Base-by-base conservation (phyloP, 768 basidiomycete genomes). In the Auriscalpium vulgare region DNA sequence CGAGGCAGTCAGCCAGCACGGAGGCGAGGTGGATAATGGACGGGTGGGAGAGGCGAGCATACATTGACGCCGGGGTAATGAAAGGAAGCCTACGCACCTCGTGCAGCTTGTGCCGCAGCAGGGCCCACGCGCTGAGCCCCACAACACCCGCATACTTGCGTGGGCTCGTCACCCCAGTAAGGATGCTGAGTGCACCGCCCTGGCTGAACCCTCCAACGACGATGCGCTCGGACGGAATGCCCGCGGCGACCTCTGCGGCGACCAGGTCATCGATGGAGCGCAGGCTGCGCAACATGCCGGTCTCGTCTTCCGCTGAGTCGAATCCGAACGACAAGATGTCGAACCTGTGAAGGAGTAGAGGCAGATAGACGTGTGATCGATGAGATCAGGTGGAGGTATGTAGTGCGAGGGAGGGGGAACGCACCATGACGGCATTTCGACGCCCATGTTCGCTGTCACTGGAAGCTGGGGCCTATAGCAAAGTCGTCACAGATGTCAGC, bases 131-230 rank as follows among this genome's bases (percentile, higher is more conserved):
- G 60, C 89, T 92, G 60, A 95, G 73, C 6, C 80, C 77, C 16
- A 77, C 80, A 53, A 92, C 66, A 4, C 91, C 92, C 2, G 78
- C 91, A 14, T 94, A 74, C 62, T 83, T 84, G 57, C 80, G 73
- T 60, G 83, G 81, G 3, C 74, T 75, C 2, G 82, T 87, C 56
- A 95, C 72, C 8, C 83, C 91, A 4, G 84, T 82, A 50, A 94
- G 71, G n/a, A 93, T 73, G 8, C 84, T 78, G 76, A 95, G 85
- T 21, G 85, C 81, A 43, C 77, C 89, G 38, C 91, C 93, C 68
- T 95, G 93, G 58, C 84, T 87, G 72, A 95, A 95, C 10, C 94
- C 94, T 37, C 91, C 92, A 21, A 97, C 70, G 36, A 95, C 78
- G 63, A 95, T 87, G 51, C 87, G 81, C 54, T 77, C 75, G 23